Base-by-base conservation (phyloP, 2,329 filamentous ascomycete species). In the Ampelomyces quisqualis region DNA sequence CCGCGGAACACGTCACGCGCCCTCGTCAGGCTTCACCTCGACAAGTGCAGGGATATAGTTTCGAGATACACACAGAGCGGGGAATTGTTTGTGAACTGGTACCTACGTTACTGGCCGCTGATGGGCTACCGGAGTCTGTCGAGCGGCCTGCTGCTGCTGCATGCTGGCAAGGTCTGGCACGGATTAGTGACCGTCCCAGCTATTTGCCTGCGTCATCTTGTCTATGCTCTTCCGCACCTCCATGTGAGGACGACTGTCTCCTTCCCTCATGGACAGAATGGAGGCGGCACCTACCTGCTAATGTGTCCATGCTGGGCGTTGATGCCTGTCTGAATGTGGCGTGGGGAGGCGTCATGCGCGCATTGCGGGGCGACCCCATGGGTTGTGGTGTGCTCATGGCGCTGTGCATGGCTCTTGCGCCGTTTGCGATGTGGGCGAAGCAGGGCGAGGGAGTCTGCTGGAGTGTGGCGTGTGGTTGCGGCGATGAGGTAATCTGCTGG, bases 251-350 rank as follows among this genome's bases (percentile, higher is more conserved):
- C n/a, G n/a, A n/a, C n/a, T n/a, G n/a, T n/a, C n/a, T n/a, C n/a
- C n/a, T n/a, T n/a, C n/a, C n/a, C n/a, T n/a, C n/a, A n/a, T n/a
- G n/a, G n/a, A n/a, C n/a, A n/a, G n/a, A n/a, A n/a, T n/a, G n/a
- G n/a, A n/a, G n/a, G n/a, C n/a, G n/a, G n/a, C n/a, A 54, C 57
- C 52, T 55, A 74, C 72, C 72, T 56, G 73, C 71, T 40, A 75
- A 54, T 42, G 71, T 70, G 40, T 76, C 73, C 70, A 76, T 74
- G 31, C 71, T 67, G 20, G 71, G 68, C 11, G 70, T 75, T 17
- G 73, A 75, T 1, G 67, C 62, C 27, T 70, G 67, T 6, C 71
- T 64, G 45, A 67, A 67, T 23, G 65, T 34, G 19, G 55, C 59
- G 15, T 65, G 57, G n/a, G 64, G 60, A 13, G 68, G 56, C 3